phyloP scores from a whole-genome alignment of 2,329 filamentous ascomycete genomes.

The Calcarisporium arbuscula region DNA sequence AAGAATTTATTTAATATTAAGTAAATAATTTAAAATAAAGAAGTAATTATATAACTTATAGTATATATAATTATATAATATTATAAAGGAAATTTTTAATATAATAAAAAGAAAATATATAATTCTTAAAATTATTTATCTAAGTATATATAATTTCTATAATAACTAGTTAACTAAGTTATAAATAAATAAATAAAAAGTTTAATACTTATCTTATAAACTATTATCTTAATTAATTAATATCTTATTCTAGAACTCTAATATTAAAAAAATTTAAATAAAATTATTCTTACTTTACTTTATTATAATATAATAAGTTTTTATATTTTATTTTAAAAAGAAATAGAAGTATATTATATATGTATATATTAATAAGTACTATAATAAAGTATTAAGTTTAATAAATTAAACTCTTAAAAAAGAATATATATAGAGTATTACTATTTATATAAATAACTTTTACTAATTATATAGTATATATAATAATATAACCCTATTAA shows the following conservation, averaged over 20 bases:
- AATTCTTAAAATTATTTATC: slow-evolving; percentile 1
- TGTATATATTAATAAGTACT: slow-evolving; percentile 1
- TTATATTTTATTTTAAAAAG: not conserved
- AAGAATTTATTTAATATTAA: not conserved
- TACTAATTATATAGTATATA: not conserved
- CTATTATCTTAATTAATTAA: not conserved
- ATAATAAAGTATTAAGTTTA: not conserved
- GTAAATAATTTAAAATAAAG: not conserved
- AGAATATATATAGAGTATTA: not conserved
- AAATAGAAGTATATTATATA: slow-evolving; percentile 1
- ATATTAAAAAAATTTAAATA: not conserved
- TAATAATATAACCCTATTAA: not conserved
- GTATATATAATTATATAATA: not conserved
- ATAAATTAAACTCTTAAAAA: not conserved
- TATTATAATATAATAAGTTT: not conserved
- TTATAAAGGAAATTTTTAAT: not conserved
- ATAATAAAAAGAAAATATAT: not conserved
- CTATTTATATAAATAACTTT: not conserved
- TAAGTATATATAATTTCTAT: no score
- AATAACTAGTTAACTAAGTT: not conserved
- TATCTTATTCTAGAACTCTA: not conserved
- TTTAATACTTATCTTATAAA: not conserved
- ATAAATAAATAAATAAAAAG: not conserved
- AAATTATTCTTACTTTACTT: not conserved
- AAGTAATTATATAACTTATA: slow-evolving; percentile 1